Evolutionary conservation across 208 protist species (phyloP).

Genomic region (Crithidia brevicula): DNA sequence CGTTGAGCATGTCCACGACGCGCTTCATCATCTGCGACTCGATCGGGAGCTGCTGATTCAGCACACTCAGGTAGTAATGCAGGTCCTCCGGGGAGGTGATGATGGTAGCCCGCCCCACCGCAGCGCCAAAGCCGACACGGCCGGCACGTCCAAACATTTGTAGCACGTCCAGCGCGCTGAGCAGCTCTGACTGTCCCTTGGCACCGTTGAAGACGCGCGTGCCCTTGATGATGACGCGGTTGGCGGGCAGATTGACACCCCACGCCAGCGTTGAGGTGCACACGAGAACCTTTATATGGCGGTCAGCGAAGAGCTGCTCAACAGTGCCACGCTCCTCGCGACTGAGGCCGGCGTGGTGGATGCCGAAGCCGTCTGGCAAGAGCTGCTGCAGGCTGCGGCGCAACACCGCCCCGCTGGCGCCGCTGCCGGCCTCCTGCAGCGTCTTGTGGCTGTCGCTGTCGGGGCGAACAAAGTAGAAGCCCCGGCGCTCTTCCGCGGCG

Average conservation of each 20-base stretch:
- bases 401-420: conserved; percentile 28
- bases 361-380: conserved; percentile 97
- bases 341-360: conserved; percentile 99
- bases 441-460: conserved; percentile 84
- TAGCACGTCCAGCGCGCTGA: conserved; percentile 98
- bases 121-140: conserved; percentile 94
- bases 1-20: conserved; percentile 98
- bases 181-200: conserved; percentile 94
- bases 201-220: conserved; percentile 99
- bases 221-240: conserved; percentile 99
- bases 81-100: conserved; percentile 97
- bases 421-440: conserved; percentile 68
- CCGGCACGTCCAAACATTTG: conserved; percentile 99
- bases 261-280: conserved; percentile 99
- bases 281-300: conserved; percentile 97
- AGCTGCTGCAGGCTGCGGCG: conserved; percentile 69
- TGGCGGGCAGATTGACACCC: conserved; percentile 99
- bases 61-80: conserved; percentile 98
- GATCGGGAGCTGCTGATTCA: conserved; percentile 99
- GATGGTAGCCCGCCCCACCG: conserved; percentile 95
- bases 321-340: conserved; percentile 95
- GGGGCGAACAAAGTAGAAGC: conserved; percentile 90
- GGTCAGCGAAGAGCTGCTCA: conserved; percentile 97
- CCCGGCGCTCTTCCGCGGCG: conserved; percentile 87
- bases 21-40: conserved; percentile 97